These are phyloP conservation scores for Fusarium devonianum DNA, from an alignment of 2,329 filamentous ascomycete genomes.

Conservation along the genomic window DNA sequence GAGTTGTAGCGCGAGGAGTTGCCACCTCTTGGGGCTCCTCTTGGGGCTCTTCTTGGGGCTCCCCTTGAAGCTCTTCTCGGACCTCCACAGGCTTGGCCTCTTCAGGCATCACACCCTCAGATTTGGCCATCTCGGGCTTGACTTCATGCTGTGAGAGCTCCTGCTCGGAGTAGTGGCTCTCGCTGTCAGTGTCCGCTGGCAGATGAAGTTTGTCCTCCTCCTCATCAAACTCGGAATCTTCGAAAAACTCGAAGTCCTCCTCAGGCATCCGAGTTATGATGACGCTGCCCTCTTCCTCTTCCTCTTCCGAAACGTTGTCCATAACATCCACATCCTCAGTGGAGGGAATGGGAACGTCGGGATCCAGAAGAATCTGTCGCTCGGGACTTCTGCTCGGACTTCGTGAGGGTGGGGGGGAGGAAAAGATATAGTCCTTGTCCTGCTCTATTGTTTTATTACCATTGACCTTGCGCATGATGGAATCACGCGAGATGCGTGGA, in stretches of 20 bases:
- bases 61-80: not conserved
- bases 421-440: constrained; percentile 70
- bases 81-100: constrained; percentile 13
- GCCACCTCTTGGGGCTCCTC: constrained; percentile 51
- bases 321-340: constrained; percentile 76
- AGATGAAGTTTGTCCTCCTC: constrained; percentile 66
- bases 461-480: constrained; percentile 88
- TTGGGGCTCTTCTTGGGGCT: not conserved
- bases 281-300: constrained; percentile 64
- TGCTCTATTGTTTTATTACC: constrained; percentile 63
- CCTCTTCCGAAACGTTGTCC: constrained; percentile 52
- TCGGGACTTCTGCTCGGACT: constrained; percentile 57
- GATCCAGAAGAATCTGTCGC: constrained; percentile 71
- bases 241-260: constrained; percentile 69
- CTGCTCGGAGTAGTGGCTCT: constrained; percentile 48
- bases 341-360: constrained; percentile 88
- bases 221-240: constrained; percentile 57
- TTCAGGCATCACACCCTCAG: not conserved
- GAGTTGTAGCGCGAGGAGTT: constrained; percentile 57
- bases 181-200: constrained; percentile 53
- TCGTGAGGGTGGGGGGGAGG: constrained; percentile 63
- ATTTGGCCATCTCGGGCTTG: constrained; percentile 13
- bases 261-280: constrained; percentile 73
- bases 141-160: constrained; percentile 37
- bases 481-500: constrained; percentile 88